phyloP scores from a whole-genome alignment of 2,329 filamentous ascomycete genomes.

The Ampelomyces quisqualis region DNA sequence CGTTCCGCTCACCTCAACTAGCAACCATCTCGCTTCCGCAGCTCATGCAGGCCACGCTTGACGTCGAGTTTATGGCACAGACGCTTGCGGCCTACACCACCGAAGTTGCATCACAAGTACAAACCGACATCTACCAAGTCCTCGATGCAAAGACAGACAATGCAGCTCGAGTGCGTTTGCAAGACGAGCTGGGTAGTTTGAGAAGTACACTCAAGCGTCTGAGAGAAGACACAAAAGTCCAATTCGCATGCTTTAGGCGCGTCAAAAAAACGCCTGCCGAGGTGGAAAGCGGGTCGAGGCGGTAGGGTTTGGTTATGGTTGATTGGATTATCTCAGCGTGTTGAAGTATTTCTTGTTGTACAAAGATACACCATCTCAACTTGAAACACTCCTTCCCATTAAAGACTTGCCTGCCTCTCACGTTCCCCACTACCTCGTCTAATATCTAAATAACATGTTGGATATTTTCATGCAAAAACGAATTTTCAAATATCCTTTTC shows the following conservation, averaged over 20 bases:
- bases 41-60: constrained; percentile 94
- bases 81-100: constrained; percentile 88
- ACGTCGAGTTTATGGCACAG: constrained; percentile 95
- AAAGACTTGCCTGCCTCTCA: too few species aligned
- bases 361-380: too few species aligned
- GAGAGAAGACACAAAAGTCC: constrained; percentile 41
- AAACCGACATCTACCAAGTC: constrained; percentile 89
- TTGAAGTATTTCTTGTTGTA: too few species aligned
- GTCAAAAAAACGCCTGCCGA: constrained; percentile 22
- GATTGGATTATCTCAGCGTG: not conserved
- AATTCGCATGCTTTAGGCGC: constrained; percentile 42
- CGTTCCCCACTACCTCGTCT: too few species aligned
- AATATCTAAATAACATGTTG: too few species aligned
- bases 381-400: too few species aligned
- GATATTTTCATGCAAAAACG: too few species aligned
- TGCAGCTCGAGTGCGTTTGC: constrained; percentile 73
- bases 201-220: constrained; percentile 74
- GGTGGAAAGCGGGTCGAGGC: not conserved
- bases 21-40: constrained; percentile 71
- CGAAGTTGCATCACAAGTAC: constrained; percentile 74
- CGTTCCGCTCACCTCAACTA: constrained; percentile 61
- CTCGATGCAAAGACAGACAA: constrained; percentile 88
- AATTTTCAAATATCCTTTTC: too few species aligned
- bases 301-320: not conserved
- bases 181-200: constrained; percentile 88